Conservation (phyloP, 2,329 filamentous ascomycete genomes). For the Penicillium psychrosexuale region DNA sequence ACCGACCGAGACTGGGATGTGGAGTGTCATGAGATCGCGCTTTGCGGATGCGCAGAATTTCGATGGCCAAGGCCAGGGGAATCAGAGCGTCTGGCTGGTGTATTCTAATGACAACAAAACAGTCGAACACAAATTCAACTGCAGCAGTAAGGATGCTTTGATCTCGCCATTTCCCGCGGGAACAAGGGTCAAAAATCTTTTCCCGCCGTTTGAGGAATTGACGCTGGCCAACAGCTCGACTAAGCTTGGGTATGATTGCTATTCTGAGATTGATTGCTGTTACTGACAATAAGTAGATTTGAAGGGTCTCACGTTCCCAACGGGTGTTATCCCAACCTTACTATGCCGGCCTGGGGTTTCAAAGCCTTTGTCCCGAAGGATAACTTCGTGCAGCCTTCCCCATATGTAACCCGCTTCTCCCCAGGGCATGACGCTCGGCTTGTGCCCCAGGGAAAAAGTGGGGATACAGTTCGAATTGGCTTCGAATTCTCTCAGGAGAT, state of each 20-base stretch:
- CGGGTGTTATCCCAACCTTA: constrained; percentile 47
- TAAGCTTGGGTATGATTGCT: constrained; percentile 48
- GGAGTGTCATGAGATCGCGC: constrained; percentile 51
- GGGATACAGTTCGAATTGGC: constrained; percentile 1
- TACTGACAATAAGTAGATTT: constrained; percentile 52
- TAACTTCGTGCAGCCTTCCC: constrained; percentile 54
- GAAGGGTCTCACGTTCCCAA: constrained; percentile 60
- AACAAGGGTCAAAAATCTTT: constrained; percentile 59
- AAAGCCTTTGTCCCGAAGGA: constrained; percentile 57
- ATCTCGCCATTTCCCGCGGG: constrained; percentile 55
- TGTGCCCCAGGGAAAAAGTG: neutral
- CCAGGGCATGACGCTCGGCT: constrained; percentile 46
- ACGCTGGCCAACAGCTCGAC: constrained; percentile 48
- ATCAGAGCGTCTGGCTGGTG: constrained; percentile 47
- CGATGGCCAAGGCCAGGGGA: constrained; percentile 51
- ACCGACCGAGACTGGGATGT: constrained; percentile 58
- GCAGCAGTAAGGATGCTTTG: constrained; percentile 52
- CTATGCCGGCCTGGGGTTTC: constrained; percentile 53
- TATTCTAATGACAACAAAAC: constrained; percentile 49
- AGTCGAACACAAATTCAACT: constrained; percentile 56
- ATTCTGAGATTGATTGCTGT: constrained; percentile 52
- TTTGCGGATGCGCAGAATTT: constrained; percentile 51
- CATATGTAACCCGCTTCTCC: constrained; percentile 36
- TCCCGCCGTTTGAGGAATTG: constrained; percentile 56
- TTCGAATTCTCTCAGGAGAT: constrained; percentile 60